Evolutionary conservation across 1,139 yeast genomes (phyloP).

Genomic region (Saccharomyces pastorianus): DNA sequence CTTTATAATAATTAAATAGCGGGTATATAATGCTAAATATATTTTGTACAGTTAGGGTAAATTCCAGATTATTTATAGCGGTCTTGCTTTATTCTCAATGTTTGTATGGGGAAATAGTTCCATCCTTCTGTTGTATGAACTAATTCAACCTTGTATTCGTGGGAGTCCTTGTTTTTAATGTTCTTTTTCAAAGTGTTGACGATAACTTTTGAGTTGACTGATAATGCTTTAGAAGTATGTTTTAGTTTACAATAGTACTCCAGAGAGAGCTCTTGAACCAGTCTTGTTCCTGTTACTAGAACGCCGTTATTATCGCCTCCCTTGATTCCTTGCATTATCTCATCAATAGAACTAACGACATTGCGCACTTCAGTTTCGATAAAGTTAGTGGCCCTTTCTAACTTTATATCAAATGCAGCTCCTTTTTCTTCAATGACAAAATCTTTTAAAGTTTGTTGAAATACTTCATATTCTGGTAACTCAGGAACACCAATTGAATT

Average conservation of each 20-base stretch:
- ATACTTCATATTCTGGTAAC: slow-evolving; percentile 40
- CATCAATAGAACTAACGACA: slow-evolving; percentile 15
- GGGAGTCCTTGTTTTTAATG: neutral
- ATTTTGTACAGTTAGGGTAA: neutral
- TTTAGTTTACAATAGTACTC: slow-evolving; percentile 24
- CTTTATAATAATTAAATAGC: neutral
- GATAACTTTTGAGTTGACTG: slow-evolving; percentile 10
- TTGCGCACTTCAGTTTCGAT: slow-evolving; percentile 16
- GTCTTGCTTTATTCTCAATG: neutral
- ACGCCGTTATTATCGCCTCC: slow-evolving; percentile 16
- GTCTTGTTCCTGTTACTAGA: slow-evolving; percentile 22
- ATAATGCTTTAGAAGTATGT: slow-evolving; percentile 12
- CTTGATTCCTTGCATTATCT: slow-evolving; percentile 18
- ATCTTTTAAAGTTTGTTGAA: slow-evolving; percentile 20
- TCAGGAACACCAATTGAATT: slow-evolving; percentile 76
- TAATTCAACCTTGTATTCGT: neutral
- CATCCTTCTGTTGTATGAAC: neutral
- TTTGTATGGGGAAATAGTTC: neutral
- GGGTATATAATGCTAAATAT: neutral
- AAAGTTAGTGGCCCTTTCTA: slow-evolving; percentile 14
- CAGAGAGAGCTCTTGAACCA: slow-evolving; percentile 26
- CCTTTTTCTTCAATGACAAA: slow-evolving; percentile 17
- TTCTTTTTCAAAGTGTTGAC: slow-evolving; percentile 4
- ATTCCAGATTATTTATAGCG: neutral
- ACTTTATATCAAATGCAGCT: slow-evolving; percentile 14